phyloP scores from a whole-genome alignment of 164 flowering plant species.

The Vitis rupestris region DNA sequence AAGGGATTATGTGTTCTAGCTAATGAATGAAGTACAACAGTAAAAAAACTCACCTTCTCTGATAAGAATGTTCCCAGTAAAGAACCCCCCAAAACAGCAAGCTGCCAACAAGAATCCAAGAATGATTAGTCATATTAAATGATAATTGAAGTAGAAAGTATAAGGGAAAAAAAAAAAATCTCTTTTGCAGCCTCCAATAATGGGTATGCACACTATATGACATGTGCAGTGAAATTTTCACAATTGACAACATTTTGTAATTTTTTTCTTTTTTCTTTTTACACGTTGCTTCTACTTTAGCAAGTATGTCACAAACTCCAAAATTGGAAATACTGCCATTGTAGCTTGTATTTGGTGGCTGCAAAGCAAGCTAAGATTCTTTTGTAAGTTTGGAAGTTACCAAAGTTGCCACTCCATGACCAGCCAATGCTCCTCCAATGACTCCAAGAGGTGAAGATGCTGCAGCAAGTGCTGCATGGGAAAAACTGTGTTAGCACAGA shows the following conservation, averaged over 20 bases:
- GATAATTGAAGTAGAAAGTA: background rate
- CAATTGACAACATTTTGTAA: too few species aligned
- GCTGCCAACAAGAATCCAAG: conserved; percentile 38
- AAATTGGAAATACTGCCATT: background rate
- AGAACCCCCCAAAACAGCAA: conserved; percentile 96
- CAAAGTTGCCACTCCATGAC: conserved; percentile 94
- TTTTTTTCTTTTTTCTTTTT: background rate
- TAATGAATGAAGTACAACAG: background rate
- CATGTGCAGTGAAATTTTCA: background rate
- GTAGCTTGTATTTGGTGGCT: background rate
- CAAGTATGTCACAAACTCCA: background rate
- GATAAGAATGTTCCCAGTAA: conserved; percentile 89
- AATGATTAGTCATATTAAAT: background rate
- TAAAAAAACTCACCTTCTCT: conserved; percentile 63
- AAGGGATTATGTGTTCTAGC: background rate
- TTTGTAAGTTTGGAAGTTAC: conserved; percentile 36
- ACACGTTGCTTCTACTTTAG: background rate
- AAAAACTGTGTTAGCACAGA: background rate
- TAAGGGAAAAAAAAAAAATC: background rate
- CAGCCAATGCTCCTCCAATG: conserved; percentile 90
- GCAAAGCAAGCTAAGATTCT: background rate
- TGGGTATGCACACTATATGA: background rate
- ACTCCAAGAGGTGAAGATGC: conserved; percentile 99
- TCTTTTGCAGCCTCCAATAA: background rate
- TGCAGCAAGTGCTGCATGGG: conserved; percentile 86